Evolutionary conservation across 306 rosid species (phyloP).

Genomic region (Cicer arietinum): DNA sequence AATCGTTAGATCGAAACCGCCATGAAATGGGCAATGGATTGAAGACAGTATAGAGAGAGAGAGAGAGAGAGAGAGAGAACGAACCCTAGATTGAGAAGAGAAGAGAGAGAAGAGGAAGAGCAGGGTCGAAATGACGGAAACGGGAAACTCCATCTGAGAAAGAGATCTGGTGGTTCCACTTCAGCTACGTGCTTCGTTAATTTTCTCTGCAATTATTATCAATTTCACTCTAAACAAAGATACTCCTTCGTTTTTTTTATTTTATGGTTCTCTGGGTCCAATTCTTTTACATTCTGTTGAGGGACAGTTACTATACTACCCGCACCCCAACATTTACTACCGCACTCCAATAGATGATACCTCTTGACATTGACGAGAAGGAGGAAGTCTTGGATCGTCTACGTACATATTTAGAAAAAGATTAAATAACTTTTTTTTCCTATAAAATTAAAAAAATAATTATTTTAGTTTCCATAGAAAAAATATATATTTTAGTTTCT

Average conservation of each 20-base stretch:
- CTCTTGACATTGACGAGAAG: no score
- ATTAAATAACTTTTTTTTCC: no score
- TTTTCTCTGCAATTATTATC: conserved; percentile 11
- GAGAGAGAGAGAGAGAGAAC: conserved; percentile 25
- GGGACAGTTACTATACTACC: no score
- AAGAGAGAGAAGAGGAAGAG: conserved; percentile 39
- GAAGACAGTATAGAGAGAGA: conserved; percentile 17
- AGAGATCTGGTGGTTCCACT: conserved; percentile 47
- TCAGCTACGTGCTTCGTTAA: conserved; percentile 40
- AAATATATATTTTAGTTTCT: no score
- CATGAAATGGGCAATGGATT: conserved; percentile 23
- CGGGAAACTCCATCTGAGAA: conserved; percentile 51
- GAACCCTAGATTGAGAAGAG: conserved; percentile 47
- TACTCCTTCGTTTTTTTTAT: neutral
- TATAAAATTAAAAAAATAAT: no score
- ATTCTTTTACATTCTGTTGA: no score
- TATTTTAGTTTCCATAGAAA: no score
- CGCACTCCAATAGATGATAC: no score
- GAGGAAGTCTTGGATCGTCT: no score
- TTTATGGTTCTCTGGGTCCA: no score
- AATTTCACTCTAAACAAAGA: neutral
- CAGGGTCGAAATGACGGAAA: conserved; percentile 43
- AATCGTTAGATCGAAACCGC: conserved; percentile 48
- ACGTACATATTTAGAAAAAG: no score
- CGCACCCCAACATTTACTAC: no score